phyloP scores from a whole-genome alignment of 768 basidiomycete species.

The Daedalea quercina region DNA sequence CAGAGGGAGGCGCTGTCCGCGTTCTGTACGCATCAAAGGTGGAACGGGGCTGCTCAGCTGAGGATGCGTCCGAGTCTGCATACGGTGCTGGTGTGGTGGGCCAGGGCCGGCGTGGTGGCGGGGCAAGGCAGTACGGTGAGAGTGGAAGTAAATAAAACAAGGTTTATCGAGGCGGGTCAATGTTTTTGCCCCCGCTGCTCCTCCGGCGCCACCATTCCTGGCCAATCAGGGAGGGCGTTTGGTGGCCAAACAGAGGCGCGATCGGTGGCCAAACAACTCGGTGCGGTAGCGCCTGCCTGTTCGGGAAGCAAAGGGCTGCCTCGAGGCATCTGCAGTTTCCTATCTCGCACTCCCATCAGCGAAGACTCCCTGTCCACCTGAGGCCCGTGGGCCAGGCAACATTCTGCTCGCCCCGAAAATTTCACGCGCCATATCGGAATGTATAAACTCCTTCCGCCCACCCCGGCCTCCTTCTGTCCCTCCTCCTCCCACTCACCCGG shows the following conservation, averaged over 20 bases:
- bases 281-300: no score
- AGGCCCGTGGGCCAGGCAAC: background rate
- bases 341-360: background rate
- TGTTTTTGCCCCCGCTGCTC: background rate
- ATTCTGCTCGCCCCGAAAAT: background rate
- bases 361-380: background rate
- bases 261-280: background rate
- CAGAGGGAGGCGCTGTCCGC: background rate
- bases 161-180: background rate
- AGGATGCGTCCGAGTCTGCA: background rate
- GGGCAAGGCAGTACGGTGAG: background rate
- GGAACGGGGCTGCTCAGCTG: no score
- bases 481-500: conserved; percentile 1
- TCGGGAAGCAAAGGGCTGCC: background rate
- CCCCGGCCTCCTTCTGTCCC: background rate
- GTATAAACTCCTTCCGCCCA: background rate
- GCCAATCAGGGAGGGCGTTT: background rate
- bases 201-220: background rate
- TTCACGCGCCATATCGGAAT: background rate
- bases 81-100: background rate
- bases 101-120: no score
- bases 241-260: background rate
- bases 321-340: background rate
- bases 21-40: background rate
- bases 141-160: background rate